Evolutionary conservation across 2,329 filamentous ascomycete genomes (phyloP).

Genomic region (Ciborinia camelliae): DNA sequence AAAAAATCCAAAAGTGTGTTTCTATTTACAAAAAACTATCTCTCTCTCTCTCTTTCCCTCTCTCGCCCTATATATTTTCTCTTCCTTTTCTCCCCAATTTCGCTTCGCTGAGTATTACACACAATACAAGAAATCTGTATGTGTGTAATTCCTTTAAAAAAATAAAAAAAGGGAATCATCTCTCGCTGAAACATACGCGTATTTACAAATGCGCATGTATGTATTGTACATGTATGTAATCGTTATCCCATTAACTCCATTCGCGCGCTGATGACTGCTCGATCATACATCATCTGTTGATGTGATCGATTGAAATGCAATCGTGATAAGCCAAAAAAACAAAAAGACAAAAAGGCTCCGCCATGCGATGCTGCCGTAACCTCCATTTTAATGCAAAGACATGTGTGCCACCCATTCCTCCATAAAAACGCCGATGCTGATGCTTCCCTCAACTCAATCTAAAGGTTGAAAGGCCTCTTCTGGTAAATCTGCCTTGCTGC

Average conservation of each 20-base stretch:
- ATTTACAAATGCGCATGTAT: constrained; percentile 3
- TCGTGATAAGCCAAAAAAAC: neutral
- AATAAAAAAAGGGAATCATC: no score
- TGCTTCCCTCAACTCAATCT: neutral
- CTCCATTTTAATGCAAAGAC: constrained; percentile 4
- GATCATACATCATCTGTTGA: neutral
- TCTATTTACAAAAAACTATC: no score
- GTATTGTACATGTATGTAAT: neutral
- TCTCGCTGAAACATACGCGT: constrained; percentile 7
- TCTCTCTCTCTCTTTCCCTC: no score
- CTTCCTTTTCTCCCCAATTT: no score
- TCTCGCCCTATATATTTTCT: no score
- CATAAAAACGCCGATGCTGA: neutral
- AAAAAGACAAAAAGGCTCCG: neutral
- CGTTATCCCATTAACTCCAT: constrained; percentile 5
- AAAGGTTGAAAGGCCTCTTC: constrained; percentile 10
- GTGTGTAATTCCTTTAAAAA: no score
- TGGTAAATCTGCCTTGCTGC: constrained; percentile 58
- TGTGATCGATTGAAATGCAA: neutral
- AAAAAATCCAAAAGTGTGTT: no score
- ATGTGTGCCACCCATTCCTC: neutral
- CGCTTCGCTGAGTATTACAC: no score
- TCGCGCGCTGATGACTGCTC: neutral
- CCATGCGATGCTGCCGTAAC: neutral
- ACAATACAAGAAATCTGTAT: no score